Conservation (phyloP, 371 early-diverging fungal genomes). For the Chytridiales sp. region DNA sequence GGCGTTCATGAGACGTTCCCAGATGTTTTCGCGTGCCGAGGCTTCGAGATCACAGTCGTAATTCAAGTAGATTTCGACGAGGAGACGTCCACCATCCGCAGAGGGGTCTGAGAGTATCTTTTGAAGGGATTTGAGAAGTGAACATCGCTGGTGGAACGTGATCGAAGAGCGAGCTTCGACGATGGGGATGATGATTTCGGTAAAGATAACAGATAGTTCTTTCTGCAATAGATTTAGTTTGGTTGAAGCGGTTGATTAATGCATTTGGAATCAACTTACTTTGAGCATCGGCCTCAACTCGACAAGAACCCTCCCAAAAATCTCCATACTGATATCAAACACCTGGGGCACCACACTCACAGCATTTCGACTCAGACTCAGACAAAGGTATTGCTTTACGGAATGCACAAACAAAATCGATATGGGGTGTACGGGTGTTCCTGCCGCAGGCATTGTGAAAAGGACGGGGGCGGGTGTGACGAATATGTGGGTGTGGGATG, state of each 20-base stretch:
- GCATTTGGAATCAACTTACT: conserved; percentile 19
- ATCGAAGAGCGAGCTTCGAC: conserved; percentile 51
- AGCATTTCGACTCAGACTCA: conserved; percentile 75
- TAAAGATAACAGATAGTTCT: conserved; percentile 74
- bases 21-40: conserved; percentile 66
- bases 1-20: conserved; percentile 70
- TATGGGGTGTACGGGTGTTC: neutral
- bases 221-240: conserved; percentile 23
- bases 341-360: conserved; percentile 74
- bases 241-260: neutral
- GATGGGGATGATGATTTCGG: conserved; percentile 69
- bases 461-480: conserved; percentile 34
- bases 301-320: conserved; percentile 72
- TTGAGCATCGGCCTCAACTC: conserved; percentile 71
- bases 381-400: conserved; percentile 77
- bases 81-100: conserved; percentile 48
- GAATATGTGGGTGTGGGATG: conserved; percentile 45
- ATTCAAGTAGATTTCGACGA: conserved; percentile 94
- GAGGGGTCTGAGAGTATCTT: conserved; percentile 70
- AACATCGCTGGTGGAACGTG: conserved; percentile 45
- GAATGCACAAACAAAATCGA: conserved; percentile 64
- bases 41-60: conserved; percentile 86
- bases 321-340: conserved; percentile 76
- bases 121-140: conserved; percentile 32
- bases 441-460: conserved; percentile 26